Base-by-base conservation (phyloP, 306 rosid species). In the Arachis stenosperma region DNA sequence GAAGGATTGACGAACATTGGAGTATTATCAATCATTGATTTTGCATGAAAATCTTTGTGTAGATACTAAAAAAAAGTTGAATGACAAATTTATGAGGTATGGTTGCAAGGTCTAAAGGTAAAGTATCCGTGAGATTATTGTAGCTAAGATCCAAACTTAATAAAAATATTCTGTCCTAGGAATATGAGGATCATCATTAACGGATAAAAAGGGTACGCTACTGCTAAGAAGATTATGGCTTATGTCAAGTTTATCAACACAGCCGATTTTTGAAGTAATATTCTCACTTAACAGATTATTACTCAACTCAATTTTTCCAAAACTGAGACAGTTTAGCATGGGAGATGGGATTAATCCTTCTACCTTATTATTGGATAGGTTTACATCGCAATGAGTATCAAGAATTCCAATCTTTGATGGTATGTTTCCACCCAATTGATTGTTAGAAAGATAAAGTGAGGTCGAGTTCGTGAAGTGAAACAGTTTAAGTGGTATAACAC, bases 361-460 rank as follows among this genome's bases (percentile, higher is more conserved):
- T 9, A 66, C 27, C 7, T 27, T 46, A 6, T 66, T 66, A 13
- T 48, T 9, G 15, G 71, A 66, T 9, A 66, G 71, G 58, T 66
- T 42, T 27, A 66, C 1, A 11, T 13, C 37, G 4, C 37, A 33
- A 33, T 2, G 36, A 4, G 37, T 33, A 2, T 33, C 1, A 2
- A 8, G 8, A 1, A 29, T 60, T 5, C 5, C 1, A 5, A 33
- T 60, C 44, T 33, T 9, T 1, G 8, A 59, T 11, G 65, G 44
- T 12, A 59, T 59, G 1, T 7, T 0, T 2, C 65, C 36, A 47
- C 0, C 9, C 9, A 61, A 58, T 57, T 57, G 62, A 27, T 57
- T 27, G 9, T 22, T n/a, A 4, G 5, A 2, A 2, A 17, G 33
- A 14, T 5, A 15, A 1, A 61, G 10, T 13, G 8, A 27, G 22